Base-by-base conservation (phyloP, 1,139 yeast genomes). In the Pichia sp. region DNA sequence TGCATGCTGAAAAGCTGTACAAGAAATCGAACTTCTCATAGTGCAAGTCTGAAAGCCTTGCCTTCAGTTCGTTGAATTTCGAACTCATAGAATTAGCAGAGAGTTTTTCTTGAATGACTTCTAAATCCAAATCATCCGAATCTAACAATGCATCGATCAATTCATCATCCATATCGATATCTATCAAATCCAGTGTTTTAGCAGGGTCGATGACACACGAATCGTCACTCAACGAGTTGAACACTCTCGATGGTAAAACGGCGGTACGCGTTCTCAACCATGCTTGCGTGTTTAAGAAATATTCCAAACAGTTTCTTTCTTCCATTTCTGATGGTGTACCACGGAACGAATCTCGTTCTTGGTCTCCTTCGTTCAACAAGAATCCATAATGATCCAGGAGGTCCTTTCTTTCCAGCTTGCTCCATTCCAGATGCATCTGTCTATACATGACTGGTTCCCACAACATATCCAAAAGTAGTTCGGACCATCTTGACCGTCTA, bases 381-480 rank as follows among this genome's bases (percentile, higher is more conserved):
- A 61, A 52, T 3, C 67, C 67, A 40, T 56, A 61, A 4, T 62
- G 65, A 35, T 62, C 50, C 4, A 40, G 45, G 4, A 35, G n/a
- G 19, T 42, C 33, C n/a, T 42, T 43, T 22, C 39, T 37, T 14
- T 43, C 30, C n/a, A 43, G 30, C 17, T 38, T 43, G 17, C 53
- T 38, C 99, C 99, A 91, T 52, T 82, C 79, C 96, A 89, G 89
- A 64, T 91, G 98, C 79, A 85, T 87, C 66, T 91, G 97, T 67
- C 91, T 98, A 67, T 93, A 91, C 70, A 86, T 79, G 10, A 89
- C 96, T 4, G 99, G 99, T 62, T 91, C 98, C 98, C 98, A 91
- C 96, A 97, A 89, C 19, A 83, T 63, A 62, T 91, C 98, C 50
- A 91, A 75, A 50, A 91, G 70, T 68, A 89, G 73, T 53, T 85